Base-by-base conservation (phyloP, 176 grass and related monocot genomes). In the Avena sativa region DNA sequence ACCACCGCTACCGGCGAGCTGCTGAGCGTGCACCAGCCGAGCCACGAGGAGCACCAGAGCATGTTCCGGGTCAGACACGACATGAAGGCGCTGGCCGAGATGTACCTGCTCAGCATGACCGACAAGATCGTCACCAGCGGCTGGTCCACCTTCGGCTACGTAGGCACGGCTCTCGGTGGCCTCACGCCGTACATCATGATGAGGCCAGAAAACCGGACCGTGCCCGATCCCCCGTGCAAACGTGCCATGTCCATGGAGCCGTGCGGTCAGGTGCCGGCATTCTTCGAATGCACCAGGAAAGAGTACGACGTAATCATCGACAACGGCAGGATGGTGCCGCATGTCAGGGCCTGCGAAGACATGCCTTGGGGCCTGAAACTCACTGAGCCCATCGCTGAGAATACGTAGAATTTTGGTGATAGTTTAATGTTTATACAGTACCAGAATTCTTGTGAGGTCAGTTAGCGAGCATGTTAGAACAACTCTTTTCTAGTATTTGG, bases 51-150 rank as follows among this genome's bases (percentile, higher is more conserved):
- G 58, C 4, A 32, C 4, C 88, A 93, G 73, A 85, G 46, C 0
- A 78, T 36, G 10, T 83, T 79, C 47, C 38, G 36, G 46, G 50
- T 13, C n/a, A 69, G 7, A 47, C 88, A 91, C 30, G 87, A 89
- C 48, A 43, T 47, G 72, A 97, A 92, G 88, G 94, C 90, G 64
- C 88, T 86, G 75, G 94, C 94, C 2, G 94, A 97, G 85, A 97
- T 97, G 15, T 97, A 90, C 74, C 79, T 97, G 61, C 72, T 97
- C 55, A 97, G 94, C 83, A 79, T 97, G 40, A 85, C 87, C 2
- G 94, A 97, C 75, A 25, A 3, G 55, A 56, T 97, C 74, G 83
- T 97, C 38, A 97, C 92, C 6, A 90, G 80, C 47, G 64, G 86
- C 7, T 78, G 58, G 74, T 93, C 88, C 9, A 93, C 91, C 10